phyloP scores from a whole-genome alignment of 306 rosid species.

The Carpinus viminea region DNA sequence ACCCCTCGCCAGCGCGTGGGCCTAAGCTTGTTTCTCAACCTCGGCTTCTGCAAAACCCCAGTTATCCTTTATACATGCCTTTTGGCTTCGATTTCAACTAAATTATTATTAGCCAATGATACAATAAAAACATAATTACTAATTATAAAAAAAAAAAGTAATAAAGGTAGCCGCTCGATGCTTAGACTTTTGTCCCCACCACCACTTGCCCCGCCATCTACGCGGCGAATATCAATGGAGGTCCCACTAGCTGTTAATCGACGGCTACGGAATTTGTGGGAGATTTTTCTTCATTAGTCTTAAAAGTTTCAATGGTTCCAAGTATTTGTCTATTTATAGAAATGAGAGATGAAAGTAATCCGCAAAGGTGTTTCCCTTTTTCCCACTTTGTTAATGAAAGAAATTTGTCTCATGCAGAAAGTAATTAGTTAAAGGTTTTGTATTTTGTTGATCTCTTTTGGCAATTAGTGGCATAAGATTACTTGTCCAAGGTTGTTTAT shows the following conservation, averaged over 20 bases:
- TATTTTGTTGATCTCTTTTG: too few species aligned
- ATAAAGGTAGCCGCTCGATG: not conserved
- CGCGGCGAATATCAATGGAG: not conserved
- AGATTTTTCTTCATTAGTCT: not conserved
- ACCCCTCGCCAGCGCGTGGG: not conserved
- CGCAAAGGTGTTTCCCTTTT: not conserved
- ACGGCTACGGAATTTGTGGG: not conserved
- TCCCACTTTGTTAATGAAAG: not conserved
- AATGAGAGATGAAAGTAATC: not conserved
- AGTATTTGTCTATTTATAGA: not conserved
- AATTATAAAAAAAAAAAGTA: not conserved
- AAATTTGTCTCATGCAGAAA: not conserved
- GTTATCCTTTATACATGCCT: not conserved
- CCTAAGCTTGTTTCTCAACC: not conserved
- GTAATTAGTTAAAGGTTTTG: not conserved
- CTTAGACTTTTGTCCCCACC: not conserved
- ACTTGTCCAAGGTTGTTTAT: not conserved
- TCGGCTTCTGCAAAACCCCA: conserved; percentile 24
- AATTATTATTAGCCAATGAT: conserved; percentile 32
- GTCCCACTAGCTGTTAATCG: not conserved
- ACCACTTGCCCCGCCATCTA: not conserved
- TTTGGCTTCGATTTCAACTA: conserved; percentile 20
- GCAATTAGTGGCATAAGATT: not conserved
- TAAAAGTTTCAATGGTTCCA: not conserved
- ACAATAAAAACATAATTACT: not conserved